Conservation (phyloP, 768 basidiomycete genomes). For the Boletus barrowsii region DNA sequence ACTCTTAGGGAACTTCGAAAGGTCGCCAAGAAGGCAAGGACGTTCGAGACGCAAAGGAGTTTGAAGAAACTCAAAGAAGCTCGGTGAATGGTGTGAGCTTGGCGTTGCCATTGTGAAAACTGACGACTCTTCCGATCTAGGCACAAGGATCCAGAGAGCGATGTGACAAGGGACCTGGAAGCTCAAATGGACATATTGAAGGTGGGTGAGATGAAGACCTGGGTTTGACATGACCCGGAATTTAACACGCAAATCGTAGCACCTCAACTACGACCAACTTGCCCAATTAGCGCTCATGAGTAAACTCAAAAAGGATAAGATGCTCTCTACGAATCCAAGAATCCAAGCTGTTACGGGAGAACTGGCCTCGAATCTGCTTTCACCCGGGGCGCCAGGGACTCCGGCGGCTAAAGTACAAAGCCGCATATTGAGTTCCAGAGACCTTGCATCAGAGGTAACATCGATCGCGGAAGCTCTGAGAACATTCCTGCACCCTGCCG, state of each 20-base stretch:
- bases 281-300: constrained; percentile 64
- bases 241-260: constrained; percentile 36
- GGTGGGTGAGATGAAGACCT: constrained; percentile 38
- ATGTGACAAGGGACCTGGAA: constrained; percentile 50
- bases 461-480: constrained; percentile 50
- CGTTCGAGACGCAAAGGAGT: constrained; percentile 78
- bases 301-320: constrained; percentile 72
- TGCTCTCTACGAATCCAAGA: constrained; percentile 48
- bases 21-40: constrained; percentile 75
- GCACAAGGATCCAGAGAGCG: constrained; percentile 36
- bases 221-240: not conserved
- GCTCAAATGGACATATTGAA: constrained; percentile 62
- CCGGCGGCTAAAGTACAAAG: constrained; percentile 60
- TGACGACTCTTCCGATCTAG: constrained; percentile 19
- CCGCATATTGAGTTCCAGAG: constrained; percentile 73
- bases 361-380: constrained; percentile 35
- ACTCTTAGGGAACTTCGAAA: constrained; percentile 69
- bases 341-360: constrained; percentile 48
- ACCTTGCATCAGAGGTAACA: constrained; percentile 58
- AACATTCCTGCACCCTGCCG: constrained; percentile 35
- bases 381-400: constrained; percentile 40
- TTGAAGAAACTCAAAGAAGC: constrained; percentile 76
- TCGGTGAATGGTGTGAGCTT: constrained; percentile 43
- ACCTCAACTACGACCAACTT: constrained; percentile 53
- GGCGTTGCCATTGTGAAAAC: not conserved